Evolutionary conservation across 108 stramenopile genomes (phyloP).

Genomic region (Nitzschia inconspicua): DNA sequence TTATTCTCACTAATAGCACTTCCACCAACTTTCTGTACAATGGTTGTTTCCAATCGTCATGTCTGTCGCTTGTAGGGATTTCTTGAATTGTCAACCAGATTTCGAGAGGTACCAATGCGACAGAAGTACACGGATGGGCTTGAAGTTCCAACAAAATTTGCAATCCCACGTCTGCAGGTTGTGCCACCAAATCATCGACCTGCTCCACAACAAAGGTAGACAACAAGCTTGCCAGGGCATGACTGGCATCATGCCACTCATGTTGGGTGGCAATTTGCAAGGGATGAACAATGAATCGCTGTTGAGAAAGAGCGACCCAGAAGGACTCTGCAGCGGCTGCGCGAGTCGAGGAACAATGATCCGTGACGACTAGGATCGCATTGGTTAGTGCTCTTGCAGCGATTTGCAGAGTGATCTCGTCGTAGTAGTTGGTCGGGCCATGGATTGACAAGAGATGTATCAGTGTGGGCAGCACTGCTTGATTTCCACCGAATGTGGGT

Average conservation of each 20-base stretch:
- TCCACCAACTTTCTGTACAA: slow-evolving; percentile 37
- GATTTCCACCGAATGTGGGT: slow-evolving; percentile 1
- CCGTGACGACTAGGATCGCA: slow-evolving; percentile 28
- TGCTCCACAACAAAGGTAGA: slow-evolving; percentile 49
- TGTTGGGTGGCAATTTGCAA: slow-evolving; percentile 18
- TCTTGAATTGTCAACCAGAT: slow-evolving; percentile 66
- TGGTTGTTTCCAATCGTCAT: slow-evolving; percentile 23
- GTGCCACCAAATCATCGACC: slow-evolving; percentile 32
- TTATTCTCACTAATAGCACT: slow-evolving; percentile 27
- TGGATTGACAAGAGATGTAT: slow-evolving; percentile 34
- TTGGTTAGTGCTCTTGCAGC: slow-evolving; percentile 37
- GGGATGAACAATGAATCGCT: slow-evolving; percentile 35
- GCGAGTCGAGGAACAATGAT: slow-evolving; percentile 40
- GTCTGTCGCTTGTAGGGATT: slow-evolving; percentile 41
- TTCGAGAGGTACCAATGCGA: slow-evolving; percentile 42
- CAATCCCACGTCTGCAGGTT: slow-evolving; percentile 39
- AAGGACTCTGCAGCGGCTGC: slow-evolving; percentile 24
- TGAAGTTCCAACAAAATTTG: slow-evolving; percentile 45
- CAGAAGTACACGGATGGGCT: slow-evolving; percentile 38
- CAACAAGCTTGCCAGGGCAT: slow-evolving; percentile 39
- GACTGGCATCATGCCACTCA: slow-evolving; percentile 40
- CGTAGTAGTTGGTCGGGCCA: slow-evolving; percentile 3
- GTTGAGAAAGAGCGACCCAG: slow-evolving; percentile 29
- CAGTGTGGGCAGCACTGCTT: slow-evolving; percentile 29
- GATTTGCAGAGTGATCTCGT: slow-evolving; percentile 18